phyloP scores from a whole-genome alignment of 495 filamentous ascomycete genomes.

The Entonaema liquescens region DNA sequence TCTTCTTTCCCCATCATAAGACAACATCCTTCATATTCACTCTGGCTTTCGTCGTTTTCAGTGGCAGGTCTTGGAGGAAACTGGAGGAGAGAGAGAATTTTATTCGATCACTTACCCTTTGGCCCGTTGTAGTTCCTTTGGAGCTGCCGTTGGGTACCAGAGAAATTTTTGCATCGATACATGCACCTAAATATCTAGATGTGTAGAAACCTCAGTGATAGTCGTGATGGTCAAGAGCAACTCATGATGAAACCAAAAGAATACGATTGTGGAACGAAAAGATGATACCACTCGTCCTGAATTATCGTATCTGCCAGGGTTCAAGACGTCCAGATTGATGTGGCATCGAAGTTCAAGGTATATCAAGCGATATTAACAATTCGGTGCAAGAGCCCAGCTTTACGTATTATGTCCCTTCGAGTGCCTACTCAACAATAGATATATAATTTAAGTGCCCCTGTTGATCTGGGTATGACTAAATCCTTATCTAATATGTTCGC shows the following conservation, averaged over 20 bases:
- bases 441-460: background rate
- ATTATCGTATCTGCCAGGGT: background rate
- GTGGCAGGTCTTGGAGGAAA: slow-evolving; percentile 77
- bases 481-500: background rate
- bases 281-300: background rate
- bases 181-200: slow-evolving; percentile 12
- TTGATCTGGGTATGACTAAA: background rate
- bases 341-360: too few relatives aligned
- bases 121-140: slow-evolving; percentile 44
- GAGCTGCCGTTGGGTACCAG: slow-evolving; percentile 51
- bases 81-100: slow-evolving; percentile 69
- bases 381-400: too few relatives aligned
- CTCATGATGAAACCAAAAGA: background rate
- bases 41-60: slow-evolving; percentile 70
- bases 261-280: background rate
- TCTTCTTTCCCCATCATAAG: slow-evolving; percentile 66
- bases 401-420: too few relatives aligned
- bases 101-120: slow-evolving; percentile 62
- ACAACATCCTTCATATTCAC: slow-evolving; percentile 82
- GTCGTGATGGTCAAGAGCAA: background rate
- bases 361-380: too few relatives aligned
- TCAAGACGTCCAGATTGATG: background rate
- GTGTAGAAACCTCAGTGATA: background rate
- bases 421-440: background rate
- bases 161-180: slow-evolving; percentile 59